These are phyloP conservation scores for Penicillium occitanis DNA, from an alignment of 2,329 filamentous ascomycete genomes.

Conservation along the genomic window DNA sequence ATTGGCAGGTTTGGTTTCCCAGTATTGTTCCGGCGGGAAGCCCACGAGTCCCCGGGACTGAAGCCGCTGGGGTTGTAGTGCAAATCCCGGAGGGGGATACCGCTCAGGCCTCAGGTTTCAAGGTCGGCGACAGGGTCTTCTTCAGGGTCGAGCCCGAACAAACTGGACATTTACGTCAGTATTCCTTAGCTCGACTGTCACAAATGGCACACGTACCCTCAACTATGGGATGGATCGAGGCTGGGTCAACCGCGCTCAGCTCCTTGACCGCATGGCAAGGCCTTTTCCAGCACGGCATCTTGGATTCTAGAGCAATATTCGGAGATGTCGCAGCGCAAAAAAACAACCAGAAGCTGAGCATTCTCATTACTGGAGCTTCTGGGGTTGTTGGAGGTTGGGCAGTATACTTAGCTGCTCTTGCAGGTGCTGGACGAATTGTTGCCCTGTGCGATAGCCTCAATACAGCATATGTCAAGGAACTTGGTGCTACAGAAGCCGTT, in stretches of 20 bases:
- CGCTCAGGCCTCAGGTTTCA: constrained; percentile 6
- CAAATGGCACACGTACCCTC: constrained; percentile 11
- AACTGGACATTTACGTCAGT: constrained; percentile 16
- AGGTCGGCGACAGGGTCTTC: constrained; percentile 14
- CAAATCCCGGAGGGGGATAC: constrained; percentile 5
- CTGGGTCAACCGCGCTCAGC: constrained; percentile 15
- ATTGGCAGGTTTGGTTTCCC: constrained; percentile 17
- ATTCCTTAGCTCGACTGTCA: constrained; percentile 12
- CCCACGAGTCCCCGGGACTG: constrained; percentile 12
- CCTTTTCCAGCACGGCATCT: constrained; percentile 15
- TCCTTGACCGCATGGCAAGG: constrained; percentile 18
- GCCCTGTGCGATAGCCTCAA: neutral
- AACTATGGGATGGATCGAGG: constrained; percentile 15
- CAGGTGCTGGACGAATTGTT: constrained; percentile 15
- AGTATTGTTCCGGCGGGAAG: constrained; percentile 9
- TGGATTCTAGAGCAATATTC: constrained; percentile 7
- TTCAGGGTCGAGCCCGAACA: constrained; percentile 14
- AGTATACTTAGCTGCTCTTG: constrained; percentile 11
- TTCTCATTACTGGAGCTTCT: constrained; percentile 17
- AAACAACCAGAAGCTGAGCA: constrained; percentile 4
- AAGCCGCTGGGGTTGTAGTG: constrained; percentile 17
- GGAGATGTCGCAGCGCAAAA: constrained; percentile 3
- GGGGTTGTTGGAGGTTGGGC: constrained; percentile 14
- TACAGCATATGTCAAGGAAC: constrained; percentile 5
- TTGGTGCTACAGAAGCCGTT: constrained; percentile 13